Conservation (phyloP, 176 grass and related monocot species). For the Stipa capillata region DNA sequence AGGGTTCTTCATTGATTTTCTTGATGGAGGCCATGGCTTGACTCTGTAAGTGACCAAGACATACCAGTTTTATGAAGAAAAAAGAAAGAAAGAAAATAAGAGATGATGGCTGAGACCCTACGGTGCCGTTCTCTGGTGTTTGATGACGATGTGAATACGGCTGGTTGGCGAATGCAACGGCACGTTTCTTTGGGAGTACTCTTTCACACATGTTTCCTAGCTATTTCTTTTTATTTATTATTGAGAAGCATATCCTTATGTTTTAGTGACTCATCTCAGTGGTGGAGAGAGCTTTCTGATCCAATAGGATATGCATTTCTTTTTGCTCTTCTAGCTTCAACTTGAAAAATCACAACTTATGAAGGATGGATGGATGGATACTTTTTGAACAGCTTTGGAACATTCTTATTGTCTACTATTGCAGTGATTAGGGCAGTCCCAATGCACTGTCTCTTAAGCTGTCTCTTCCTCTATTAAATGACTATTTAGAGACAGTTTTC, state of each 20-base stretch:
- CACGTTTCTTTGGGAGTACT: background rate
- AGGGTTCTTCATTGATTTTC: background rate
- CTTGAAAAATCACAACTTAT: conserved; percentile 3
- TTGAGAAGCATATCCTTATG: background rate
- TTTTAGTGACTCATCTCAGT: background rate
- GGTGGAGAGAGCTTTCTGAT: conserved; percentile 24
- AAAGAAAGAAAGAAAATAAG: background rate
- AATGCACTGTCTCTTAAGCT: no score
- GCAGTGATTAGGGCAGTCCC: no score
- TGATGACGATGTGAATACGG: background rate
- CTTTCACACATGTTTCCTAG: background rate
- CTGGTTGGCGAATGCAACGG: background rate
- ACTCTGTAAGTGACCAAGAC: background rate
- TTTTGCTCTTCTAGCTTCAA: background rate
- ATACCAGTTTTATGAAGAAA: background rate
- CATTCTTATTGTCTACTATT: background rate
- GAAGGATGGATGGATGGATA: background rate
- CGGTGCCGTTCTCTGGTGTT: background rate
- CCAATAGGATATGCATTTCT: background rate
- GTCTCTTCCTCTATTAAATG: no score
- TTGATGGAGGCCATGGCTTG: background rate
- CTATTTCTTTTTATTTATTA: background rate
- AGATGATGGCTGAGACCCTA: background rate
- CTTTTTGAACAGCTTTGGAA: background rate
- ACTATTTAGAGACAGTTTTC: no score